Conservation (phyloP, 352 stramenopile species). For the Pythium sukuiense region DNA sequence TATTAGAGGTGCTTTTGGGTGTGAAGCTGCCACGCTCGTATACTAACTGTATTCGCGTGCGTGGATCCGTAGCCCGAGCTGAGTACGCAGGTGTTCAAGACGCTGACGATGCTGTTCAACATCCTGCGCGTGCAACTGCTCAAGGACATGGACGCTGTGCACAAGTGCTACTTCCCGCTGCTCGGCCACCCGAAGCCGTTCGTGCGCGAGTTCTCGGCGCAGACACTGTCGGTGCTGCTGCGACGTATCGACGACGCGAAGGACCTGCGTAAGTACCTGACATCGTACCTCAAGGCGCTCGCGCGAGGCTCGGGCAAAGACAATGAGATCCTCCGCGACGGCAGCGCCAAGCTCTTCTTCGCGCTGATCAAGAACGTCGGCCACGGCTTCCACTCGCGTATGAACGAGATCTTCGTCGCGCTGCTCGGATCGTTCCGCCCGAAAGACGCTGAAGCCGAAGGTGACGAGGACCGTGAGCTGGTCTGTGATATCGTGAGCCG, state of each 20-base stretch:
- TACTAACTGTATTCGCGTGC: not conserved
- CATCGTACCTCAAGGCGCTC: constrained; percentile 74
- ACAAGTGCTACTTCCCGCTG: constrained; percentile 89
- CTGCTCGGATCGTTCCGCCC: constrained; percentile 74
- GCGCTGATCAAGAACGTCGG: constrained; percentile 82
- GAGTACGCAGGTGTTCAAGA: constrained; percentile 91
- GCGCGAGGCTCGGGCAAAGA: constrained; percentile 58
- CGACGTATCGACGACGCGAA: constrained; percentile 75
- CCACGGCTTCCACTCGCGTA: constrained; percentile 84
- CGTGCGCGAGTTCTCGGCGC: constrained; percentile 87
- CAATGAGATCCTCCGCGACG: constrained; percentile 73
- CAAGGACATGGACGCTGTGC: constrained; percentile 88
- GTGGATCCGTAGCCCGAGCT: constrained; percentile 62
- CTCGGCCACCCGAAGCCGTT: constrained; percentile 85
- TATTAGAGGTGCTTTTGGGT: constrained; percentile 2
- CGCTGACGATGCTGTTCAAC: constrained; percentile 88
- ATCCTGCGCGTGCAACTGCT: constrained; percentile 82
- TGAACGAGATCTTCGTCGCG: constrained; percentile 74
- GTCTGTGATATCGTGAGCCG: constrained; percentile 71
- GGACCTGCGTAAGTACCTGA: constrained; percentile 78
- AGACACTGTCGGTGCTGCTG: constrained; percentile 84
- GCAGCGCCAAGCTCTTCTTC: constrained; percentile 87
- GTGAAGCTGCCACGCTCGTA: not conserved
- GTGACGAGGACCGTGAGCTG: constrained; percentile 29
- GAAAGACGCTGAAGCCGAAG: constrained; percentile 30